phyloP scores from a whole-genome alignment of 306 rosid species.

The Casuarina cunninghamiana region DNA sequence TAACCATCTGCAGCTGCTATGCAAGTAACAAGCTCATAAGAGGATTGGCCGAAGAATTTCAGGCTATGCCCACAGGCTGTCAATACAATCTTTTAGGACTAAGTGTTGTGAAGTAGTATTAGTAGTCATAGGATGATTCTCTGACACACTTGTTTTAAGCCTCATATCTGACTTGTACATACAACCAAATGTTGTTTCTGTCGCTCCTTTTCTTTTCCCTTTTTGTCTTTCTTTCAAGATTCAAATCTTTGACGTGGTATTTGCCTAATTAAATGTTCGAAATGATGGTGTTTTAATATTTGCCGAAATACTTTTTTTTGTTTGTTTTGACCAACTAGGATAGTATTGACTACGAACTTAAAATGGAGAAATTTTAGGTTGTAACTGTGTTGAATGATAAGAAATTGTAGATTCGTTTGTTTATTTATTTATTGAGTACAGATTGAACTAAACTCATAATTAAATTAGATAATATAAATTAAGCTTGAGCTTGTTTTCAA shows the following conservation, averaged over 20 bases:
- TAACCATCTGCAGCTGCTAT: neutral
- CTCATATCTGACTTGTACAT: neutral
- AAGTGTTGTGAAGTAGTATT: neutral
- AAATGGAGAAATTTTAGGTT: no score
- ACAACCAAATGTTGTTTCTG: neutral
- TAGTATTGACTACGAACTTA: no score
- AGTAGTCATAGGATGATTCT: neutral
- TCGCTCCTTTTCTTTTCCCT: no score
- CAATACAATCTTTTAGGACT: neutral
- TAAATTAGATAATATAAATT: no score
- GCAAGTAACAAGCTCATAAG: neutral
- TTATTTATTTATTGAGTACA: no score
- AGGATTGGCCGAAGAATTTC: neutral
- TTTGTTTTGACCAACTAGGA: no score
- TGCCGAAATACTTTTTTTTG: no score
- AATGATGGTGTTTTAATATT: no score
- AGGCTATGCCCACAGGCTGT: neutral
- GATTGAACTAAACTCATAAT: no score
- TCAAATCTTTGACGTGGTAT: neutral
- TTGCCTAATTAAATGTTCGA: neutral
- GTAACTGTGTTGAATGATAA: no score
- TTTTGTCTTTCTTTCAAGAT: neutral
- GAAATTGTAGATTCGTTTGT: no score
- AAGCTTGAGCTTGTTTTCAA: no score
- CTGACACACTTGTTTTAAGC: neutral